Evolutionary conservation across 306 rosid genomes (phyloP), one percentile per base, ranked within the genome.

Genomic region (Dryas octopetala): DNA sequence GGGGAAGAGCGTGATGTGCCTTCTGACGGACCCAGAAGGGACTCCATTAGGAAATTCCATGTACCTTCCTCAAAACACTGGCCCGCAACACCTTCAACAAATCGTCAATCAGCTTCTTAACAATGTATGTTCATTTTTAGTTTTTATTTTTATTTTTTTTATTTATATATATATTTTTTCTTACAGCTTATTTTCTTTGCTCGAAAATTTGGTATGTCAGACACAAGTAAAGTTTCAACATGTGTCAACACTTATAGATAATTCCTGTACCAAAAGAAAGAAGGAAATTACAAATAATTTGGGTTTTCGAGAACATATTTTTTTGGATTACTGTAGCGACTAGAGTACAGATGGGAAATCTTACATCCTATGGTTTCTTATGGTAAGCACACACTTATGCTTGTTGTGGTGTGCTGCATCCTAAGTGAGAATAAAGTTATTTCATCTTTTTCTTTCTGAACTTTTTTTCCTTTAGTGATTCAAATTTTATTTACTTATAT

Each of bases 41-140:
- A 74, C 79, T 54, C 90, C 93, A 12, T 48, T 91, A 45, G 93
- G 87, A 74, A 73, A 83, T 65, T 60, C 96, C 57, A 84, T 88
- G 87, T 88, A 89, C 80, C 83, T 92, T 4, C 96, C 97, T 63
- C 97, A 89, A 57, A 86, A 86, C 63, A 81, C 84, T 48, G 91
- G 87, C 76, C 92, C 92, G 2, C 89, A 78, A 50, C 96, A 95
- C 16, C 97, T 95, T 15, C 89, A 86, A 57, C 97, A 81, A 55
- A 88, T 92, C 76, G 99, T 95, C 64, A 90, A 95, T 71, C 81
- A 83, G 76, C 91, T 92, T 79, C 91, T 86, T 2, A 66, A 70
- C 74, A 89, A 92, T 70, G 97, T 91, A 85, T 82, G 26, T 14
- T 63, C 38, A 3, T 38, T 40, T 41, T 40, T 9, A 62, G 5